Conservation (phyloP, 257 asterid species). For the Przewalskia tangutica region DNA sequence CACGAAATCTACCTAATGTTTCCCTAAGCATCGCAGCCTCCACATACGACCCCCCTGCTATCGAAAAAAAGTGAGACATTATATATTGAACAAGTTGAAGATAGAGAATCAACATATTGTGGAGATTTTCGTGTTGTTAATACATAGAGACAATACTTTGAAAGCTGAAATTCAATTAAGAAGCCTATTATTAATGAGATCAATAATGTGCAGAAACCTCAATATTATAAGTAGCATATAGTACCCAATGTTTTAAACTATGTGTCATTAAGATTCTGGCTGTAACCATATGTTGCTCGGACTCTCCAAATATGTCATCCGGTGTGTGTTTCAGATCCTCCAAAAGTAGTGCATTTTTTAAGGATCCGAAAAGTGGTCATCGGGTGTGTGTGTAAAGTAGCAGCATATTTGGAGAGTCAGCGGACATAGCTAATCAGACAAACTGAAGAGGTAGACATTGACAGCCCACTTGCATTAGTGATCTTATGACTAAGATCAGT, state of each 20-base stretch:
- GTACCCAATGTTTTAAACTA: background rate
- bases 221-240: too few species aligned
- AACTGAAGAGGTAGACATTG: too few species aligned
- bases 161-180: background rate
- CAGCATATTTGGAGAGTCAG: background rate
- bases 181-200: background rate
- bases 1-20: background rate
- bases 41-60: conserved; percentile 66
- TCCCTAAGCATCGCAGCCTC: conserved; percentile 58
- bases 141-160: background rate
- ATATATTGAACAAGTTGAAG: background rate
- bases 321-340: background rate
- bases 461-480: background rate
- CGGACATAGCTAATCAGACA: background rate
- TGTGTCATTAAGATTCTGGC: background rate
- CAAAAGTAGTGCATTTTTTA: background rate
- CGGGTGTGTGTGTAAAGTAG: too few species aligned
- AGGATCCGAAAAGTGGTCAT: too few species aligned
- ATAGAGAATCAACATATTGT: background rate
- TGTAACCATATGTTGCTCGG: background rate
- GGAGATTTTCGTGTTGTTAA: background rate
- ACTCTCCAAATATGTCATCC: background rate
- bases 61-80: background rate
- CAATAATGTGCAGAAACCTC: background rate
- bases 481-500: background rate